phyloP scores from a whole-genome alignment of 768 basidiomycete species.

The Lactarius vividus region DNA sequence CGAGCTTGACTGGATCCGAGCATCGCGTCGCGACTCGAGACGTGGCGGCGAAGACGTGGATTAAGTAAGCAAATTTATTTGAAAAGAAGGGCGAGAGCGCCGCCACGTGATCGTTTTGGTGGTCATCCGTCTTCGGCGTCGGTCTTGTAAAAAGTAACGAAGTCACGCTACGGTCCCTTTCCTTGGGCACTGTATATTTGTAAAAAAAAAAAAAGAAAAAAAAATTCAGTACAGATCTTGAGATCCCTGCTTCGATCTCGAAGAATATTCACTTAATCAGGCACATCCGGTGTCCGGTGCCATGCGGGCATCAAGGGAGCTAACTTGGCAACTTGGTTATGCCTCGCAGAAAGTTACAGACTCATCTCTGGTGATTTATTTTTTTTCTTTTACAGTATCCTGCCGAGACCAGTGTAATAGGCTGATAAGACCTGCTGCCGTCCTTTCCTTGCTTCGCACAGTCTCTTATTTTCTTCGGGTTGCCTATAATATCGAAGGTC shows the following conservation, averaged over 20 bases:
- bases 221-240: constrained; percentile 13
- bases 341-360: constrained; percentile 15
- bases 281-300: constrained; percentile 24
- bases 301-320: constrained; percentile 20
- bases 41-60: constrained; percentile 20
- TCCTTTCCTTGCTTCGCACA: constrained; percentile 16
- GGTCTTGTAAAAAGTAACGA: constrained; percentile 14
- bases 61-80: constrained; percentile 16
- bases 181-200: neutral
- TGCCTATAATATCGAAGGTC: constrained; percentile 19
- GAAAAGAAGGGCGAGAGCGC: constrained; percentile 9
- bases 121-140: constrained; percentile 19
- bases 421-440: constrained; percentile 22
- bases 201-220: neutral
- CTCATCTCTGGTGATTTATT: constrained; percentile 13
- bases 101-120: constrained; percentile 23
- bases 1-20: constrained; percentile 18
- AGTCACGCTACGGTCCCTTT: constrained; percentile 4
- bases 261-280: constrained; percentile 26
- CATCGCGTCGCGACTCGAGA: constrained; percentile 21
- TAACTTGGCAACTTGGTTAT: constrained; percentile 9
- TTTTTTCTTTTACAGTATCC: constrained; percentile 12
- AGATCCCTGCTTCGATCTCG: constrained; percentile 24
- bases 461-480: constrained; percentile 12
- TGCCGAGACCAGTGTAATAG: constrained; percentile 23